Base-by-base conservation (phyloP, 2,329 filamentous ascomycete species). In the Colletotrichum liriopes region DNA sequence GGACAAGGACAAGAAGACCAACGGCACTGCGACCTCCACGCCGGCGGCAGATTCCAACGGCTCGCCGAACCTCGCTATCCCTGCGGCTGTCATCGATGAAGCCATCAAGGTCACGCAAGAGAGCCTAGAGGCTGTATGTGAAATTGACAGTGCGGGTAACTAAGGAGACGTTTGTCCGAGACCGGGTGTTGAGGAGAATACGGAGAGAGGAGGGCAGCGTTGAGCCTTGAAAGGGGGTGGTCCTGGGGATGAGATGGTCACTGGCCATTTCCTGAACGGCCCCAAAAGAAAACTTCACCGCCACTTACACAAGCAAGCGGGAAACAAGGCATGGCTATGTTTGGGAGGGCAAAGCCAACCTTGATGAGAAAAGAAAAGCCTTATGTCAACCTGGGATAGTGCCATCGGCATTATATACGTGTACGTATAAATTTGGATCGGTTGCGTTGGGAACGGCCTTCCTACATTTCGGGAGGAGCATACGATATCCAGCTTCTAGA, bases 61-160 rank as follows among this genome's bases (percentile, higher is more conserved):
- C 16, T 79, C 79, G 35, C 62, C 73, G 23, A 85, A 79, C 75
- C 84, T 92, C 18, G 90, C 90, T 41, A 79, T 93, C 52, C 90
- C 91, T 16, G 84, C 86, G 66, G 78, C 83, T 2, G 89, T 91
- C n/a, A 81, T 92, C 18, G 88, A 91, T 35, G 89, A 93, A 75
- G 89, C 90, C 5, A 82, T 92, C n/a, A 86, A 86, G 74, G 83
- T 89, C 41, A 90, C 90, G 37, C 84, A 87, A 70, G 89, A 91
- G 76, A 87, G 86, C 74, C 82, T 92, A 52, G 89, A 91, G 74
- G 78, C 82, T 47, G 84, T 90, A 16, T 83, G 82, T 64, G 81
- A 83, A 74, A 77, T 86, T 56, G 82, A 84, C 1, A 52, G 65
- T 14, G 12, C 60, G 20, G 26, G 35, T 37, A 68, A 35, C 47